Conservation (phyloP, 2,329 filamentous ascomycete species). For the Coniochaeta sp. region DNA sequence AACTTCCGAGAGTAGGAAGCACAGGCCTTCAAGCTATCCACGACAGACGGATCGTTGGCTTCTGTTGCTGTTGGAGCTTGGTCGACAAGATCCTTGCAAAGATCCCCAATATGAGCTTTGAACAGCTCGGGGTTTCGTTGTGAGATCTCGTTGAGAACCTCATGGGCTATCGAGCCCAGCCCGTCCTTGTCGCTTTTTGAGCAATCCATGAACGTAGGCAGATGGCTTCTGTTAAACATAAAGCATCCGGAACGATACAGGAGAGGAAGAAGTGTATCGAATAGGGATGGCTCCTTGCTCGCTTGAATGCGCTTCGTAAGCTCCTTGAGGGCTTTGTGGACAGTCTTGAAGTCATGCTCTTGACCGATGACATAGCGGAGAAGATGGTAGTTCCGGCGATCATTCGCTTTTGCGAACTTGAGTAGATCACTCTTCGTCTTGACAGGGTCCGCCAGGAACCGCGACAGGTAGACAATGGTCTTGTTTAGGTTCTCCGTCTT, state of each 20-base stretch:
- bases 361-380: conserved; percentile 78
- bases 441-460: conserved; percentile 67
- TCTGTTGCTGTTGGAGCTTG: conserved; percentile 66
- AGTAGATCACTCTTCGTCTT: conserved; percentile 71
- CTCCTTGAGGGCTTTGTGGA: conserved; percentile 85
- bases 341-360: conserved; percentile 86
- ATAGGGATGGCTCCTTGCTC: conserved; percentile 53
- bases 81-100: conserved; percentile 79
- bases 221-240: conserved; percentile 90
- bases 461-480: conserved; percentile 65
- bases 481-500: conserved; percentile 65
- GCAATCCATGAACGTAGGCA: conserved; percentile 81
- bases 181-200: conserved; percentile 77
- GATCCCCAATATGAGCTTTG: conserved; percentile 83
- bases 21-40: conserved; percentile 89
- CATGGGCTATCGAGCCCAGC: conserved; percentile 72
- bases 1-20: conserved; percentile 85
- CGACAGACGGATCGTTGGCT: conserved; percentile 64
- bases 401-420: conserved; percentile 86
- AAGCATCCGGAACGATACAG: conserved; percentile 78
- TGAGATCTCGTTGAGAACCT: conserved; percentile 88
- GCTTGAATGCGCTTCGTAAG: conserved; percentile 73
- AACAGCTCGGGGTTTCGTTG: conserved; percentile 83
- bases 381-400: conserved; percentile 83
- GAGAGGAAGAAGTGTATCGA: conserved; percentile 76